A percentile compares a stretch with the other conserved stretches of the same genome.
Conservation (phyloP, 2,329 filamentous ascomycete genomes). For the Decorospora gaudefroyi region DNA sequence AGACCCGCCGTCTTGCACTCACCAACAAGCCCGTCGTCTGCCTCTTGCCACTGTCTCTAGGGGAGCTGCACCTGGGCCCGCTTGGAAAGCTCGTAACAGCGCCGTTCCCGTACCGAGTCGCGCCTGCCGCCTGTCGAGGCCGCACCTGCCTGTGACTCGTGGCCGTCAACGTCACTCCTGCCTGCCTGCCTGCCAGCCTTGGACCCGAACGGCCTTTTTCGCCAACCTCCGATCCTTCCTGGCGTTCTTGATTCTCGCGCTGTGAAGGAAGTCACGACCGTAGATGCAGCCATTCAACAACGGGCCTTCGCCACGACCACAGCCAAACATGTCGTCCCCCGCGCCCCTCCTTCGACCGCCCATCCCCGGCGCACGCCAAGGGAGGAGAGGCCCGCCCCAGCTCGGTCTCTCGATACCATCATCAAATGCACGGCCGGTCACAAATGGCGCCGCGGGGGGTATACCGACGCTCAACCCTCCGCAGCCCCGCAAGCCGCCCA, state of each 20-base stretch:
- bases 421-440: slow-evolving; percentile 79
- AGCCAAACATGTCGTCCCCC: slow-evolving; percentile 69
- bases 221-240: slow-evolving; percentile 2
- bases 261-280: slow-evolving; percentile 8
- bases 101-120: slow-evolving; percentile 17
- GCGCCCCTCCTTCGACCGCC: slow-evolving; percentile 82
- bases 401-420: slow-evolving; percentile 89
- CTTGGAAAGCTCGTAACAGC: slow-evolving; percentile 9
- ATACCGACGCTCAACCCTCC: slow-evolving; percentile 31
- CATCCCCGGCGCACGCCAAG: slow-evolving; percentile 67
- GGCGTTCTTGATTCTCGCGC: neutral
- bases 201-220: slow-evolving; percentile 15
- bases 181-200: too few relatives aligned
- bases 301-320: slow-evolving; percentile 28
- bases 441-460: slow-evolving; percentile 59
- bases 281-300: slow-evolving; percentile 37
- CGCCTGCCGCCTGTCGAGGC: slow-evolving; percentile 26
- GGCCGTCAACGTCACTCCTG: slow-evolving; percentile 38
- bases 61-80: slow-evolving; percentile 4
- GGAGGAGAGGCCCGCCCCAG: slow-evolving; percentile 69
- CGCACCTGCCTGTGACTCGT: slow-evolving; percentile 35
- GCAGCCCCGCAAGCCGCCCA: slow-evolving; percentile 69
- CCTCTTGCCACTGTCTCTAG: slow-evolving; percentile 2
- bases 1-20: slow-evolving; percentile 22
- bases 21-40: slow-evolving; percentile 6